Conservation (phyloP, 2,329 filamentous ascomycete species). For the Nigrospora sphaerica region DNA sequence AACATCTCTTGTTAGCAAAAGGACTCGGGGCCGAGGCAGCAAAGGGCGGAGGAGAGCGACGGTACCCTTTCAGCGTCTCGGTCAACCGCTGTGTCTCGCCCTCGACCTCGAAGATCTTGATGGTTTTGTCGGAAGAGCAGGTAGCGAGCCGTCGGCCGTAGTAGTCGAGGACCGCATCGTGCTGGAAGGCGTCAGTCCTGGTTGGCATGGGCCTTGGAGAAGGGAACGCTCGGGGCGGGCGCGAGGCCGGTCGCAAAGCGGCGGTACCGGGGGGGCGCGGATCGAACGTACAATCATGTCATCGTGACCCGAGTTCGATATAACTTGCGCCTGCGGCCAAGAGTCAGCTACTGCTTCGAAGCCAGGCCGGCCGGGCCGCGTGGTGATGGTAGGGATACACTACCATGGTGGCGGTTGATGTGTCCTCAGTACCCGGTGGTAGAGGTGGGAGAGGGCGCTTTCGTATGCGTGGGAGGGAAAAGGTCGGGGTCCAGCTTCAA, state of each 20-base stretch:
- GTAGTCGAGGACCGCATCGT: slow-evolving; percentile 98
- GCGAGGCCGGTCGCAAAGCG: background rate
- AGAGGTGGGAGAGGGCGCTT: no score
- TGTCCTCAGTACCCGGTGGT: no score
- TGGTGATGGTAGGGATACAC: no score
- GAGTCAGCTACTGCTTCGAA: background rate
- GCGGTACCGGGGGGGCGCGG: no score
- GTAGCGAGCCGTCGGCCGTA: slow-evolving; percentile 94
- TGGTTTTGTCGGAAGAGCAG: slow-evolving; percentile 95
- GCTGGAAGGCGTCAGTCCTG: slow-evolving; percentile 41
- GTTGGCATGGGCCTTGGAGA: slow-evolving; percentile 4
- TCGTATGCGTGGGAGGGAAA: no score
- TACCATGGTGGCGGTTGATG: no score
- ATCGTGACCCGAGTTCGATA: slow-evolving; percentile 86
- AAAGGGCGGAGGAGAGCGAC: slow-evolving; percentile 2
- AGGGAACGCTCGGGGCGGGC: background rate
- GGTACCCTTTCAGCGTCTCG: slow-evolving; percentile 90
- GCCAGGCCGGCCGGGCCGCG: no score
- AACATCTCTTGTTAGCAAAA: slow-evolving; percentile 9
- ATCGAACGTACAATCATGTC: slow-evolving; percentile 83
- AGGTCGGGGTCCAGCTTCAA: no score
- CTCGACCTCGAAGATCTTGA: slow-evolving; percentile 99
- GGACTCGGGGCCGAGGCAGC: background rate
- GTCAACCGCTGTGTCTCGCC: slow-evolving; percentile 82
- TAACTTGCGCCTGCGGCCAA: slow-evolving; percentile 53